Conservation (phyloP, 2,329 filamentous ascomycete genomes). For the Stagonosporopsis rhizophila region DNA sequence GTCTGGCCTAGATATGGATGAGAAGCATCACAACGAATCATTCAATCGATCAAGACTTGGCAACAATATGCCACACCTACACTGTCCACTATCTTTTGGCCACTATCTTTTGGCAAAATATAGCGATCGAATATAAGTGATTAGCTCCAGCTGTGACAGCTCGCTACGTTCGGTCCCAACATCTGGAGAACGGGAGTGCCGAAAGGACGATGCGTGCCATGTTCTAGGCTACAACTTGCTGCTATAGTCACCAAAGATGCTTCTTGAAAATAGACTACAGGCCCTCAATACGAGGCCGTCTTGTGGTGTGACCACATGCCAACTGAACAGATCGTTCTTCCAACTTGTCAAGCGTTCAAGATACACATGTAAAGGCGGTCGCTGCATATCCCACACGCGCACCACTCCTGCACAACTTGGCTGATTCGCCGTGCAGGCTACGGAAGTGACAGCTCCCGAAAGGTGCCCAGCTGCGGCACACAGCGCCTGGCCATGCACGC, state of each 20-base stretch:
- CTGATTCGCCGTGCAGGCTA: neutral
- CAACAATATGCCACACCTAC: neutral
- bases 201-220: neutral
- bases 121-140: neutral
- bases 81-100: neutral
- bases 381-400: conserved; percentile 3
- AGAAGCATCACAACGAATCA: neutral
- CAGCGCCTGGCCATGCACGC: neutral
- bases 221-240: neutral
- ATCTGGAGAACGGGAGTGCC: neutral
- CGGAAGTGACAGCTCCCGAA: conserved; percentile 10
- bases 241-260: neutral
- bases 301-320: neutral
- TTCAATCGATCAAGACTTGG: neutral
- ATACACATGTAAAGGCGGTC: neutral
- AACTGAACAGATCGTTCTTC: neutral
- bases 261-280: neutral
- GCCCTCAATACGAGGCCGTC: neutral
- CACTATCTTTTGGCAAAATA: neutral
- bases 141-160: conserved; percentile 11
- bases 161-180: conserved; percentile 9
- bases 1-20: neutral
- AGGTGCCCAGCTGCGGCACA: conserved; percentile 2
- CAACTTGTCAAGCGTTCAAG: neutral
- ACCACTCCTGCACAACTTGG: neutral